A percentile compares a stretch with the other conserved stretches of the same genome.
Evolutionary conservation across 352 stramenopile genomes (phyloP).

Genomic region (Ophiocytium majus): DNA sequence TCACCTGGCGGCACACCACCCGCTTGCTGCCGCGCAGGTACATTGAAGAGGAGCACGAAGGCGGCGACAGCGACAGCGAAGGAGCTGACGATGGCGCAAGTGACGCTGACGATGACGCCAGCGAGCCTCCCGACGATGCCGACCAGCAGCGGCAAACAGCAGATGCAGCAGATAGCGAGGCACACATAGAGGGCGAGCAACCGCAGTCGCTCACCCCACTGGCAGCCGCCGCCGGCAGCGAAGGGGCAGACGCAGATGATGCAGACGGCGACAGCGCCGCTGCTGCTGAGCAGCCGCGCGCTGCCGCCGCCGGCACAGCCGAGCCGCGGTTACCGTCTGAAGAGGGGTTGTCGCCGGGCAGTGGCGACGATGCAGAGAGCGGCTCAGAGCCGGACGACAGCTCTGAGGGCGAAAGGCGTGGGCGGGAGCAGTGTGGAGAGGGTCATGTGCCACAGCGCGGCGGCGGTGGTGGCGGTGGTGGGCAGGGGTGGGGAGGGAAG

Average conservation of each 20-base stretch:
- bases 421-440: too few relatives aligned
- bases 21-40: background rate
- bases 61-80: conserved; percentile 26
- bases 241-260: background rate
- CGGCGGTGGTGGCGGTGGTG: background rate
- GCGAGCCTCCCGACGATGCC: background rate
- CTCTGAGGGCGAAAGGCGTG: too few relatives aligned
- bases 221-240: too few relatives aligned
- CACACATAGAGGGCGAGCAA: too few relatives aligned
- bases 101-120: background rate
- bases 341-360: too few relatives aligned
- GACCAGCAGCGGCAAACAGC: conserved; percentile 21
- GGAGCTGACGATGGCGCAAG: background rate
- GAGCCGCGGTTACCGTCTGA: too few relatives aligned
- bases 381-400: too few relatives aligned
- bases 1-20: too few relatives aligned
- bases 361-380: too few relatives aligned
- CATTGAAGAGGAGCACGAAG: conserved; percentile 24
- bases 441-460: too few relatives aligned
- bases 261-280: background rate
- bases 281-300: conserved; percentile 7
- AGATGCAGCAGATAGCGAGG: too few relatives aligned
- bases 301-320: background rate
- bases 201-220: background rate
- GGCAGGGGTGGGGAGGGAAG: conserved; percentile 24